Evolutionary conservation across 331 rosid genomes (phyloP), one percentile per base, ranked within the genome.

Genomic region (Prunus yedoensis): DNA sequence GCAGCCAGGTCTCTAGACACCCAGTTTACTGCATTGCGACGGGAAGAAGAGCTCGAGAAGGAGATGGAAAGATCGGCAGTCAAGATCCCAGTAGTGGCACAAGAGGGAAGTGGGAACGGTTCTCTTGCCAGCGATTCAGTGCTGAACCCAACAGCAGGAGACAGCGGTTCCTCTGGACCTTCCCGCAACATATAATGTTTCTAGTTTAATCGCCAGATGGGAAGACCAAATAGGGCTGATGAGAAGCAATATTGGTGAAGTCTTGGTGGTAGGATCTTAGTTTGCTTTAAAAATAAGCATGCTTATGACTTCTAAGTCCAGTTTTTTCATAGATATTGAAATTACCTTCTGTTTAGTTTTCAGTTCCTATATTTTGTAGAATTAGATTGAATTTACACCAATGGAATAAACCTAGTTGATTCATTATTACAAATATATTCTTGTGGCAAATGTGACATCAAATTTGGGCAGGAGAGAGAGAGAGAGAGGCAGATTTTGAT

Each of bases 41-140:
- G 10, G 78, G 97, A 94, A 76, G 98, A 94, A 86, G 98, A 94
- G 82, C 87, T 91, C 0, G 98, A 94, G 89, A 91, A 91, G 82
- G 90, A 91, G 84, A 73, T 94, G 91, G 97, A 94, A 87, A 84
- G 94, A 79, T 88, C 94, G 0, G 86, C 91, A 0, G 96, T 94
- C 15, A 90, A 94, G 88, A 90, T 91, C 72, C 96, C 96, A 0
- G 86, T 91, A n/a, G 85, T 91, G 83, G 75, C 96, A 0, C 83
- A 88, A 75, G 84, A 83, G 11, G 89, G 73, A 10, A 80, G 68
- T 41, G 89, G 85, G 38, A 88, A 87, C 4, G 84, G 84, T 66
- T 86, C 96, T 72, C 77, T 91, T 16, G 49, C 87, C 10, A 56
- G 85, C 21, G 80, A 81, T 61, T 68, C 88, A 46, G 78, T 85